A percentile compares a stretch with the other conserved stretches of the same genome.
Conservation (phyloP, 148 eudicot species). For the Polygonum aviculare region DNA sequence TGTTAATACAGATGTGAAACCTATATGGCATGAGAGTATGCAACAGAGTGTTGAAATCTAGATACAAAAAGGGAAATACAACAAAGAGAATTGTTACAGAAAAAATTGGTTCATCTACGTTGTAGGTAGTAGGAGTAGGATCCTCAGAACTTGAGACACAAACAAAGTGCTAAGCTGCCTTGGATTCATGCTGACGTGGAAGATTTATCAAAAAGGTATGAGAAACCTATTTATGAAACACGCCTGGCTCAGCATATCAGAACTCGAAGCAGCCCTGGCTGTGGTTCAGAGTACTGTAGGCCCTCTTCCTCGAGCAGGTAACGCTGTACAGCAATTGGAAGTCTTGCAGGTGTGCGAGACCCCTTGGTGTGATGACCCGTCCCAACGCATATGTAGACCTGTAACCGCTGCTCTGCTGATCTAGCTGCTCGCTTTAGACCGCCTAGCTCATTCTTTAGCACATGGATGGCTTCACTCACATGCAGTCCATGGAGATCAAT, state of each 20-base stretch:
- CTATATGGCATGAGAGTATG: background rate
- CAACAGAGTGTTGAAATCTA: background rate
- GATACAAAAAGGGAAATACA: background rate
- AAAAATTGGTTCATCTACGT: background rate
- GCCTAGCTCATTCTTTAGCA: slow-evolving; percentile 63
- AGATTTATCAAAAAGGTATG: background rate
- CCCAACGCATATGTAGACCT: slow-evolving; percentile 80
- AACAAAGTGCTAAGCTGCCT: background rate
- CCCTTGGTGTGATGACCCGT: slow-evolving; percentile 94
- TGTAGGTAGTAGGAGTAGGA: background rate
- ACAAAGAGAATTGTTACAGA: slow-evolving; percentile 7
- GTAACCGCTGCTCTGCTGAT: slow-evolving; percentile 49
- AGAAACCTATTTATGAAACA: background rate
- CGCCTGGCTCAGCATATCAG: slow-evolving; percentile 48
- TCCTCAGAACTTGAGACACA: background rate
- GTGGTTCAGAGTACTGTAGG: slow-evolving; percentile 80
- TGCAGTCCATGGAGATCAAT: slow-evolving; percentile 94
- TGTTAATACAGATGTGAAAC: background rate
- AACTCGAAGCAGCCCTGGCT: slow-evolving; percentile 85
- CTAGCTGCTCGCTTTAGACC: slow-evolving; percentile 60
- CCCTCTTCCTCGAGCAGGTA: slow-evolving; percentile 92
- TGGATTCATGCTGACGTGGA: background rate
- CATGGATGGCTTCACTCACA: slow-evolving; percentile 77
- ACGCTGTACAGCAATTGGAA: slow-evolving; percentile 81
- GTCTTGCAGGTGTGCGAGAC: slow-evolving; percentile 77